phyloP scores from a whole-genome alignment of 169 alveolate genomes.

The Babesia bovis region DNA sequence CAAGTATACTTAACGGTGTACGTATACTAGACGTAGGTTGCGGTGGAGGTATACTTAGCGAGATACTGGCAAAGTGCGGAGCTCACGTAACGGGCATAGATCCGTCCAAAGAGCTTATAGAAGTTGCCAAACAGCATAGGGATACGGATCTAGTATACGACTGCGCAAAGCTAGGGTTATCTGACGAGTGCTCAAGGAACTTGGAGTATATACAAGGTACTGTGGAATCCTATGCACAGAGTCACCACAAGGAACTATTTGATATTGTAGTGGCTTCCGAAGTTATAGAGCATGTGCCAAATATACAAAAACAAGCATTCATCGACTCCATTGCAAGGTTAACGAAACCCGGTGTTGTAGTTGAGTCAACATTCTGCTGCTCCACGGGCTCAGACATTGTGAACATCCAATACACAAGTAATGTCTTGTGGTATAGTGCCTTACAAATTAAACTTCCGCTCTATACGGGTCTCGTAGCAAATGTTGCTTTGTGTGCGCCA shows the following conservation, averaged over 20 bases:
- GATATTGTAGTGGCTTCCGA: slow-evolving; percentile 67
- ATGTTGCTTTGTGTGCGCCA: too few species aligned
- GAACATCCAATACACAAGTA: too few species aligned
- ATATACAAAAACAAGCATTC: slow-evolving; percentile 27
- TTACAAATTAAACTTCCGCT: too few species aligned
- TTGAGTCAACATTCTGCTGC: too few species aligned
- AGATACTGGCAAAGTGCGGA: slow-evolving; percentile 79
- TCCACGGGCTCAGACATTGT: too few species aligned
- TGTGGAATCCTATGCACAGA: slow-evolving; percentile 26
- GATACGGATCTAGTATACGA: slow-evolving; percentile 12
- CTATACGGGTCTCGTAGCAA: too few species aligned
- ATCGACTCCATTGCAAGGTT: background rate
- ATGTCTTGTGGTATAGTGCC: too few species aligned
- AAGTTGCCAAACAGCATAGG: slow-evolving; percentile 40
- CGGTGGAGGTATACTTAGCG: slow-evolving; percentile 86
- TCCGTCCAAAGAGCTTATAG: slow-evolving; percentile 41
- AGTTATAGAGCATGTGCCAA: slow-evolving; percentile 60
- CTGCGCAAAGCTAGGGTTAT: slow-evolving; percentile 28
- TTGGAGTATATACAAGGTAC: slow-evolving; percentile 26
- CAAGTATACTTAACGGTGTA: slow-evolving; percentile 46
- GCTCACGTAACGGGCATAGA: slow-evolving; percentile 80
- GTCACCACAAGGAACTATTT: background rate
- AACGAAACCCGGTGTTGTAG: slow-evolving; percentile 44
- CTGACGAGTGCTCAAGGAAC: slow-evolving; percentile 41
- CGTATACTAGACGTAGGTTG: slow-evolving; percentile 81